Conservation (phyloP, 805 yeast species). For the Kluyveromyces lactis region DNA sequence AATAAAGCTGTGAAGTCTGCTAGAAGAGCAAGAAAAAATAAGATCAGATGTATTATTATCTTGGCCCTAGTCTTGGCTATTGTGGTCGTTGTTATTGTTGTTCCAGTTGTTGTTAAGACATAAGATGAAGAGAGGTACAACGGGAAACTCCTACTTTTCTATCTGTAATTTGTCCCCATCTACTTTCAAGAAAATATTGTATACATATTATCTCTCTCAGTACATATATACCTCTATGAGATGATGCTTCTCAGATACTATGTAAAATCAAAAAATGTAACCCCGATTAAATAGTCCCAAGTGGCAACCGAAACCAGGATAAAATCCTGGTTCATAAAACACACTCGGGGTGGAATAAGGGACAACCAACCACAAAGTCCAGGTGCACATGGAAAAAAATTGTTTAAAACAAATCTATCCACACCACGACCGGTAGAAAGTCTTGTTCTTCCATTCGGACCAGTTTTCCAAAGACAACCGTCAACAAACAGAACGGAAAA, state of each 20-base stretch:
- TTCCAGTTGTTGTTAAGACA: slow-evolving; percentile 30
- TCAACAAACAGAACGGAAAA: slow-evolving; percentile 5
- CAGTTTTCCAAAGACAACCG: slow-evolving; percentile 25
- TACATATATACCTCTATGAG: no score
- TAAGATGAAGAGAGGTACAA: no score
- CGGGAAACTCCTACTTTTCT: no score
- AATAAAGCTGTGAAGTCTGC: slow-evolving; percentile 85
- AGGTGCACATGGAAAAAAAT: no score
- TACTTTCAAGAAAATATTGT: no score
- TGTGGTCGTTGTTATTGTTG: slow-evolving; percentile 63
- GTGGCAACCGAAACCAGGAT: slow-evolving; percentile 12
- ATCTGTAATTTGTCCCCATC: no score
- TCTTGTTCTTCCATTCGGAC: slow-evolving; percentile 26
- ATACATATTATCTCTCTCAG: no score
- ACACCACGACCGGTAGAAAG: no score
- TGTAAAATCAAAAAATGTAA: slow-evolving; percentile 11
- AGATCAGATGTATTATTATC: slow-evolving; percentile 74
- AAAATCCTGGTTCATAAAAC: slow-evolving; percentile 2
- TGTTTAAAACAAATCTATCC: no score
- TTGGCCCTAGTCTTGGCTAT: slow-evolving; percentile 49
- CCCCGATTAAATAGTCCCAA: slow-evolving; percentile 30
- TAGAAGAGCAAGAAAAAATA: slow-evolving; percentile 83
- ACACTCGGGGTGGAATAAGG: slow-evolving; percentile 31
- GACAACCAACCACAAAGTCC: slow-evolving; percentile 3
- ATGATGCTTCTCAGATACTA: no score